A percentile compares a stretch with the other conserved stretches of the same genome.
Conservation (phyloP, 1,284 basidiomycete species). For the Leccinum fallax region DNA sequence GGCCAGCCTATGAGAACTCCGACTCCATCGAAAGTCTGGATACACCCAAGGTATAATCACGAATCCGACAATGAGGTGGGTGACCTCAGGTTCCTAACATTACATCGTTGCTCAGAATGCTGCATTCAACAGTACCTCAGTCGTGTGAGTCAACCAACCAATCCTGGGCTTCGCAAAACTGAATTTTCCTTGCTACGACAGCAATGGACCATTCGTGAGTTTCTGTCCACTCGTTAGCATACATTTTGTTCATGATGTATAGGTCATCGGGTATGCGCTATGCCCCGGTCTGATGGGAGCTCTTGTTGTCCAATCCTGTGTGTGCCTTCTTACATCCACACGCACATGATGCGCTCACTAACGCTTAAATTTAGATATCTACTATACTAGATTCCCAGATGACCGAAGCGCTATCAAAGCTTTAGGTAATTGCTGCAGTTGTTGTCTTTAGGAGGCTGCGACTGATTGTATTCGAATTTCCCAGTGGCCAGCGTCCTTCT, state of each 20-base stretch:
- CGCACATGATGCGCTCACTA: background rate
- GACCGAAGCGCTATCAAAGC: conserved; percentile 8
- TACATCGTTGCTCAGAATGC: background rate
- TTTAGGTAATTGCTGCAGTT: background rate
- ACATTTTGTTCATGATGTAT: background rate
- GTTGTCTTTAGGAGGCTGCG: background rate
- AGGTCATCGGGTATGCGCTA: conserved; percentile 4
- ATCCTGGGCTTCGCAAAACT: background rate
- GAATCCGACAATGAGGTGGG: conserved; percentile 8
- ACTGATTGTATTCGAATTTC: background rate
- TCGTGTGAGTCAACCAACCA: background rate
- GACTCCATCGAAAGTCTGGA: background rate
- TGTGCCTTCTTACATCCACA: background rate
- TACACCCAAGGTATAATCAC: background rate
- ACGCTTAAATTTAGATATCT: conserved; percentile 7
- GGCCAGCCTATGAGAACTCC: background rate
- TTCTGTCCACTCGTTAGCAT: background rate
- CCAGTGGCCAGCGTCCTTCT: conserved; percentile 13
- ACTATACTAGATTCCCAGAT: conserved; percentile 12
- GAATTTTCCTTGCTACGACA: background rate
- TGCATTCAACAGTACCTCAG: background rate
- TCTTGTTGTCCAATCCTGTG: conserved; percentile 5
- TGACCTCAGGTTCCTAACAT: background rate
- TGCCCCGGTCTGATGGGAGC: conserved; percentile 4
- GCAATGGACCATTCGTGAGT: conserved; percentile 6